Base-by-base conservation (phyloP, 2,329 filamentous ascomycete species). In the Fusarium praegraminearum region DNA sequence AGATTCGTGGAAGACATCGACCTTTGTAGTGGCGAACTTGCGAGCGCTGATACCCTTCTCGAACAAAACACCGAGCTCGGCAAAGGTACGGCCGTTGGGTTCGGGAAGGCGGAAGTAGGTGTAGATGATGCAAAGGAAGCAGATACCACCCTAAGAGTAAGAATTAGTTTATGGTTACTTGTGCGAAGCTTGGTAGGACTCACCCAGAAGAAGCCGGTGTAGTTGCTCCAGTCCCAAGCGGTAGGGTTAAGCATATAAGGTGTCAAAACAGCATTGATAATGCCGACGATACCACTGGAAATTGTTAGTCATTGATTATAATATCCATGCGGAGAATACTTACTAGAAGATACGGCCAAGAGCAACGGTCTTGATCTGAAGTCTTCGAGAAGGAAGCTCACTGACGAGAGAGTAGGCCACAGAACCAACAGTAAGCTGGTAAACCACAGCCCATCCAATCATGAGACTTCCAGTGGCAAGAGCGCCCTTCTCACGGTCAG, bases 221-320 rank as follows among this genome's bases (percentile, higher is more conserved):
- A 96, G 81, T 96, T 96, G 64, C 88, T 85, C 94, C 93, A 97
- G 80, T 97, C 83, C 94, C 94, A 97, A 0, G 89, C 91, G 1
- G 84, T 86, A 0, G 94, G 93, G 80, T 97, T 97, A 28, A 97
- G 85, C 94, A 97, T 97, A 80, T 97, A 97, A 0, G 94, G 94
- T 0, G 93, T 95, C 36, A 97, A 80, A 4, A 97, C 90, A 51
- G 89, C 90, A 76, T 90, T 93, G 73, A 97, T 81, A 69, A 98
- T 97, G 67, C 88, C 91, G 41, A 94, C 91, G 53, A 97, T 83
- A 74, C 95, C 94, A 84, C 87, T 88, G 24, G 4, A 4, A 22
- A 5, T 5, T 22, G 54, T 65, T 61, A 65, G 43, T 4, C 5
- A 0, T 0, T 5, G 3, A 13, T 1, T 11, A 9, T 18, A 3